phyloP scores from a whole-genome alignment of 495 filamentous ascomycete genomes.

The Aspergillus olivimuriae region DNA sequence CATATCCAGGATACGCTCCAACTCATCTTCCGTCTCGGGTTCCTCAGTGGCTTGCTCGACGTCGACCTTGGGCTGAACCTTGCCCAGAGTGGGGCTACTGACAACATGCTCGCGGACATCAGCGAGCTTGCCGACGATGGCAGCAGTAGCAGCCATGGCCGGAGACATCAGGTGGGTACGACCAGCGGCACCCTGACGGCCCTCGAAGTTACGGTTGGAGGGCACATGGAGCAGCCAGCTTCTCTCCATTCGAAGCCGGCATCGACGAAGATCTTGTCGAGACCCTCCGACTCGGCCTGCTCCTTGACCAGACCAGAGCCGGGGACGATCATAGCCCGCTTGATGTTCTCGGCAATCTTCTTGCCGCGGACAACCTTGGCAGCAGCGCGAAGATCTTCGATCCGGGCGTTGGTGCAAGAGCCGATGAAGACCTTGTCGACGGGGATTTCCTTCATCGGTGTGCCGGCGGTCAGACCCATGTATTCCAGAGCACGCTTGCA shows the following conservation, averaged over 20 bases:
- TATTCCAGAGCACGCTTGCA: constrained; percentile 83
- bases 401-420: constrained; percentile 94
- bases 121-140: constrained; percentile 81
- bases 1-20: constrained; percentile 71
- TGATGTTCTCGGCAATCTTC: constrained; percentile 80
- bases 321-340: constrained; percentile 91
- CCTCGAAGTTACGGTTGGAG: constrained; percentile 97
- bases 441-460: constrained; percentile 79
- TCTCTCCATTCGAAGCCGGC: constrained; percentile 98
- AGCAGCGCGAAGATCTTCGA: constrained; percentile 90
- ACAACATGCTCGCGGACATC: constrained; percentile 78
- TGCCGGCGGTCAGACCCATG: constrained; percentile 85
- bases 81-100: constrained; percentile 50
- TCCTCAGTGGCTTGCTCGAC: constrained; percentile 66
- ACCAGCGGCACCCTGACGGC: constrained; percentile 87
- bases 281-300: constrained; percentile 84
- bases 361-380: constrained; percentile 78
- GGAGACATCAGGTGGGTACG: constrained; percentile 96
- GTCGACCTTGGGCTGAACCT: constrained; percentile 47
- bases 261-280: constrained; percentile 85
- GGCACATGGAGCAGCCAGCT: too few species aligned
- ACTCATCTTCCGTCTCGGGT: constrained; percentile 63
- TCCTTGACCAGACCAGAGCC: constrained; percentile 92
- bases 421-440: constrained; percentile 98
- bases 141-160: constrained; percentile 90